These are phyloP conservation scores for Psilocybe cyanescens DNA, from an alignment of 768 basidiomycete genomes.

Conservation along the genomic window DNA sequence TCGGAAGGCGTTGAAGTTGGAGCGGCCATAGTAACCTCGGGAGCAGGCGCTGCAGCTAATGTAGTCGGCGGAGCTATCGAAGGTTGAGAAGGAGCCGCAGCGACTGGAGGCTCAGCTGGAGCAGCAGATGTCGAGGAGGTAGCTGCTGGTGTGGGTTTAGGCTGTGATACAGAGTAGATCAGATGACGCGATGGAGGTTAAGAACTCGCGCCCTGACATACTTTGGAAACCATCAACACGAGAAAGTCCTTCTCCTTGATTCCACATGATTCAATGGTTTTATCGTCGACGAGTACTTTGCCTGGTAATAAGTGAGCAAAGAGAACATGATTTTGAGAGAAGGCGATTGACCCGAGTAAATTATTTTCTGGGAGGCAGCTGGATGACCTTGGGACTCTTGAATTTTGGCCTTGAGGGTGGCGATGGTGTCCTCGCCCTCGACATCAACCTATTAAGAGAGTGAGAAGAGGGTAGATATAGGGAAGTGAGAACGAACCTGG, in stretches of 20 bases:
- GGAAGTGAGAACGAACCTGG: conserved; percentile 47
- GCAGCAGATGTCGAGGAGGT: conserved; percentile 33
- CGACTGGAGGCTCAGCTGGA: conserved; percentile 21
- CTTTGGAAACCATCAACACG: conserved; percentile 99
- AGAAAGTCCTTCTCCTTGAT: conserved; percentile 99
- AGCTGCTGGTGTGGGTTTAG: conserved; percentile 50
- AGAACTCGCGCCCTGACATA: conserved; percentile 32
- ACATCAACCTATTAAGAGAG: conserved; percentile 65
- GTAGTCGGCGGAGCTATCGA: conserved; percentile 27
- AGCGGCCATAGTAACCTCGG: conserved; percentile 28
- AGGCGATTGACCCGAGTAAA: conserved; percentile 75
- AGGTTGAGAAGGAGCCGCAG: neutral
- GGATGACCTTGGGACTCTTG: conserved; percentile 73
- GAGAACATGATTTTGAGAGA: neutral
- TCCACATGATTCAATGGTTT: conserved; percentile 83
- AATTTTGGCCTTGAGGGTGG: conserved; percentile 84
- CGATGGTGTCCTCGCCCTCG: conserved; percentile 76
- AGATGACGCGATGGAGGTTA: neutral
- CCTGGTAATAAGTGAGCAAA: conserved; percentile 49
- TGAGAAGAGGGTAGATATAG: neutral
- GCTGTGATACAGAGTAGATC: conserved; percentile 36
- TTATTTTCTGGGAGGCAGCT: conserved; percentile 84
- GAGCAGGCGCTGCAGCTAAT: conserved; percentile 26
- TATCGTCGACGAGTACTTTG: conserved; percentile 88
- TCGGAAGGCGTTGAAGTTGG: conserved; percentile 36